phyloP scores from a whole-genome alignment of 2,329 filamentous ascomycete genomes.

The Colletotrichum salicis region DNA sequence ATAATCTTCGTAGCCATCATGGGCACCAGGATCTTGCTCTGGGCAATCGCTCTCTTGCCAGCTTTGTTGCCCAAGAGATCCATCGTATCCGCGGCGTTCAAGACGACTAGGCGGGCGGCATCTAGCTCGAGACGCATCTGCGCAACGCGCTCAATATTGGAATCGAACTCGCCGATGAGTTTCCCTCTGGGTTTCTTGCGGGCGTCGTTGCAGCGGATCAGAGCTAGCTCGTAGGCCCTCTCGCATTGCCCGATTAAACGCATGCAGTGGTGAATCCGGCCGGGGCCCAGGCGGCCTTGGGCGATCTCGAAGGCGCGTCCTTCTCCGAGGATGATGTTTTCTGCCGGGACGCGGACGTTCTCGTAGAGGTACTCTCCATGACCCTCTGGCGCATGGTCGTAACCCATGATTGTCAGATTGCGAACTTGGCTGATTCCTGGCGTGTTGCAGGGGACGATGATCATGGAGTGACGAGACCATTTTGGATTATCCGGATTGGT shows the following conservation, averaged over 20 bases:
- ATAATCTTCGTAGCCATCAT: constrained; percentile 86
- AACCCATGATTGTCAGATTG: constrained; percentile 94
- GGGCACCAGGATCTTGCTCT: constrained; percentile 93
- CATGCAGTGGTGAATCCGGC: neutral
- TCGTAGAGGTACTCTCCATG: neutral
- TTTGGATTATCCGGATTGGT: constrained; percentile 78
- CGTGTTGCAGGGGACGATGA: constrained; percentile 83
- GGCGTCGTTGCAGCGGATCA: neutral
- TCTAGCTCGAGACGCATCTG: neutral
- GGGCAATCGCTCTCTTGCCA: constrained; percentile 92
- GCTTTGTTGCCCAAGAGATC: constrained; percentile 70
- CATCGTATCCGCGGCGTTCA: neutral
- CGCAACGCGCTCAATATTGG: neutral
- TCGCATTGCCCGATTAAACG: neutral
- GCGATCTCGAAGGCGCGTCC: neutral
- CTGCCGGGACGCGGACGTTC: neutral
- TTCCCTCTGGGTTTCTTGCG: neutral
- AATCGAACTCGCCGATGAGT: neutral
- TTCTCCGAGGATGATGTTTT: neutral
- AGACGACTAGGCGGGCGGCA: neutral
- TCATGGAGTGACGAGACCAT: constrained; percentile 92
- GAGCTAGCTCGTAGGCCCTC: neutral
- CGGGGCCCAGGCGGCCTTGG: neutral
- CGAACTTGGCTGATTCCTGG: constrained; percentile 92
- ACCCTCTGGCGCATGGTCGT: constrained; percentile 77